These are phyloP conservation scores for Henckelia pumila DNA, from an alignment of 257 asterid genomes.

Conservation along the genomic window DNA sequence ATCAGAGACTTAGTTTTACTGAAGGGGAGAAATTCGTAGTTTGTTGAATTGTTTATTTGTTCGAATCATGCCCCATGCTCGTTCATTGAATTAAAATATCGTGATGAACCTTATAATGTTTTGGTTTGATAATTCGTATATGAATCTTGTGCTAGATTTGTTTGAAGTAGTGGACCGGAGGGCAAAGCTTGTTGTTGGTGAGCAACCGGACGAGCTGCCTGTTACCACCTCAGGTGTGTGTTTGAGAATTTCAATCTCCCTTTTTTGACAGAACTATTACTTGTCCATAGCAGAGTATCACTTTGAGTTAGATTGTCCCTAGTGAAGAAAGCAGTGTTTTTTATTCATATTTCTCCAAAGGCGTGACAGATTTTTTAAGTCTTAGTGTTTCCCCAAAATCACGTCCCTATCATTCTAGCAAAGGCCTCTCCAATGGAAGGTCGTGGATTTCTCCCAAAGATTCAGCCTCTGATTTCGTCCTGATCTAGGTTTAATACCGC, in stretches of 20 bases:
- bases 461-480: too few relatives aligned
- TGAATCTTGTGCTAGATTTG: conserved; percentile 55
- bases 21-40: background rate
- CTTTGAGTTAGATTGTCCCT: background rate
- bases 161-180: conserved; percentile 94
- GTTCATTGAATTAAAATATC: background rate
- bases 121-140: conserved; percentile 21
- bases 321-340: background rate
- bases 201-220: conserved; percentile 67
- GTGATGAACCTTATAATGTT: background rate
- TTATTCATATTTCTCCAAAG: background rate
- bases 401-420: background rate
- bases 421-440: background rate
- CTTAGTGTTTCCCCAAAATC: background rate
- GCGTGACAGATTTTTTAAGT: background rate
- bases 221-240: conserved; percentile 53
- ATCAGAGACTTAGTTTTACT: background rate
- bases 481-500: too few relatives aligned
- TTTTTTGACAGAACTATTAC: background rate
- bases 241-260: conserved; percentile 18
- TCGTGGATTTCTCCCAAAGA: too few relatives aligned
- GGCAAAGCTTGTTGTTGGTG: conserved; percentile 93
- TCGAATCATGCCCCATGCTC: background rate
- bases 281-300: background rate
- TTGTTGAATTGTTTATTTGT: too few relatives aligned